Evolutionary conservation across 108 stramenopile genomes (phyloP), one percentile per base, ranked within the genome.

Genomic region (Fragilaria radians): DNA sequence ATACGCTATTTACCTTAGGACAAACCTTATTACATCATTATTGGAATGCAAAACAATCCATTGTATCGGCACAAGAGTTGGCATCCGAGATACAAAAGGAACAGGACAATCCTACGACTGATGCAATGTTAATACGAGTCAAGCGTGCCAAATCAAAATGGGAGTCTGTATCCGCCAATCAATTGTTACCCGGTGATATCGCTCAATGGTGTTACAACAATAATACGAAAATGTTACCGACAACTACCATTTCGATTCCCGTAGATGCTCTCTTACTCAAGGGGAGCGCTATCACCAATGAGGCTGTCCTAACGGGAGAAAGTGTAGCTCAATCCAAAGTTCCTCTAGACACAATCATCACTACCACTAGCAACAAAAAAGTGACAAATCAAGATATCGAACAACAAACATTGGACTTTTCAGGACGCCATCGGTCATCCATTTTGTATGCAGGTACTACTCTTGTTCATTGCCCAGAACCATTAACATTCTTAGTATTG

Each of bases 321-420:
- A 88, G 86, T 59, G 82, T 91, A 0, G 89, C 94, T 21, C 92
- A 94, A 75, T 73, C 82, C 63, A 94, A 95, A 72, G 69, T 80
- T 1, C 81, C 87, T 2, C 51, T 95, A 0, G 57, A 65, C 14
- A 21, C 59, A 7, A 11, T 14, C 36, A 14, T 14, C 36, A 42
- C 7, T 14, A 72, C 67, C 29, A 66, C 64, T 36, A 31, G 51
- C 0, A 65, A 67, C 48, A n/a, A n/a, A n/a, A n/a, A n/a, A n/a
- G n/a, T n/a, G n/a, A n/a, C n/a, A n/a, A n/a, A n/a, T n/a, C n/a
- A n/a, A n/a, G 58, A 60, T 22, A 34, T 59, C 55, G 28, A 25
- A 7, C 36, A 65, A 2, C 54, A 57, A n/a, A 48, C 57, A 9
- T 48, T 82, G 46, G 80, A 85, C 52, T 57, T 83, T 63, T 52